Evolutionary conservation across 257 asterid genomes (phyloP).

Genomic region (Agastache rugosa): DNA sequence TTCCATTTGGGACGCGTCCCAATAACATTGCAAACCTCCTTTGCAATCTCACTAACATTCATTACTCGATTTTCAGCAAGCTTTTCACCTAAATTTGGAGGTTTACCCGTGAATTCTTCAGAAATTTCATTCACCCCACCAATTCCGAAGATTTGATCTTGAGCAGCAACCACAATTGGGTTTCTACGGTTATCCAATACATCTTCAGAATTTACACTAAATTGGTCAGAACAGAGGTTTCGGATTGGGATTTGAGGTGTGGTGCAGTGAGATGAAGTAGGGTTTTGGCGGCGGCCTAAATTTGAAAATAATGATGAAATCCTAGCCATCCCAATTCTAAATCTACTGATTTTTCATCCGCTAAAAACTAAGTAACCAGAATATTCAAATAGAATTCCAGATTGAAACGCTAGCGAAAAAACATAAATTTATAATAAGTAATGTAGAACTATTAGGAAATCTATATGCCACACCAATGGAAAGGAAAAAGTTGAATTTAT

Average conservation of each 20-base stretch:
- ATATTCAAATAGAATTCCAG: not conserved
- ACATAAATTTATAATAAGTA: not conserved
- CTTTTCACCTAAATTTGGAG: constrained; percentile 39
- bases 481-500: not conserved
- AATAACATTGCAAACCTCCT: constrained; percentile 54
- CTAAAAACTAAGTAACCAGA: constrained; percentile 1
- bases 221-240: constrained; percentile 41
- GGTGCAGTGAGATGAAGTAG: constrained; percentile 37
- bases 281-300: constrained; percentile 51
- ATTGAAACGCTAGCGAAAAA: not conserved
- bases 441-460: not conserved
- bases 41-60: constrained; percentile 50
- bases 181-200: constrained; percentile 32
- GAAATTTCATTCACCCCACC: constrained; percentile 23
- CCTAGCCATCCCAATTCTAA: constrained; percentile 53
- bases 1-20: constrained; percentile 73
- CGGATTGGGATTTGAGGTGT: constrained; percentile 45
- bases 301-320: constrained; percentile 44
- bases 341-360: constrained; percentile 20
- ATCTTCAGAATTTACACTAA: constrained; percentile 37
- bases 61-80: constrained; percentile 34
- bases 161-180: constrained; percentile 37
- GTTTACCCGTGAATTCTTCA: constrained; percentile 34
- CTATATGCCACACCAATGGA: not conserved
- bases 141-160: constrained; percentile 35